Evolutionary conservation across 1,284 basidiomycete genomes (phyloP).

Genomic region (Boletus austroedulis): DNA sequence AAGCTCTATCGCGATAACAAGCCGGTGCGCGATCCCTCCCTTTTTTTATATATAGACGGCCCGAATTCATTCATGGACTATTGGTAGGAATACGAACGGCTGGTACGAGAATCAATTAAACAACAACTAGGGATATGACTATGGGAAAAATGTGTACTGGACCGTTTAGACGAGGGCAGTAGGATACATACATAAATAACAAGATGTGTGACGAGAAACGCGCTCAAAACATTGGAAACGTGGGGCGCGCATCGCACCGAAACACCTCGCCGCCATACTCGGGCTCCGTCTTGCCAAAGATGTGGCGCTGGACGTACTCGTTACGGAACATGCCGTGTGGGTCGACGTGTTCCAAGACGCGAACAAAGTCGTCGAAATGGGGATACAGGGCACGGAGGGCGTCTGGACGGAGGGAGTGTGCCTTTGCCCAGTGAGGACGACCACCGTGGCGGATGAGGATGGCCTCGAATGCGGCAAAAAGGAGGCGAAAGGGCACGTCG

Average conservation of each 20-base stretch:
- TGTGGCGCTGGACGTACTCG: conserved; percentile 74
- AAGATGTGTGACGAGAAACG: not conserved
- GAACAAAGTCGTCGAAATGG: conserved; percentile 77
- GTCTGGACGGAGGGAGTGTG: conserved; percentile 74
- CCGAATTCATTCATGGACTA: not conserved
- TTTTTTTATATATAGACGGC: too few relatives aligned
- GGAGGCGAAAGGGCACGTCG: conserved; percentile 80
- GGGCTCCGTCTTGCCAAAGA: conserved; percentile 52
- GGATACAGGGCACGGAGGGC: conserved; percentile 75
- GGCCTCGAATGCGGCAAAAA: conserved; percentile 80
- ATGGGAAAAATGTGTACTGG: conserved; percentile 11
- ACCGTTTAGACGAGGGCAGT: not conserved
- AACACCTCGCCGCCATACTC: conserved; percentile 53
- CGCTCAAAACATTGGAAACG: not conserved
- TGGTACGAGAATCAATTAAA: conserved; percentile 65
- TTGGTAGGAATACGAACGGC: conserved; percentile 64
- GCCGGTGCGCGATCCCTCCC: conserved; percentile 37
- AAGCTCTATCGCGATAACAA: conserved; percentile 91
- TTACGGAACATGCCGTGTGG: conserved; percentile 80
- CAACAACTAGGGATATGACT: conserved; percentile 67
- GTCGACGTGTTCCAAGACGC: conserved; percentile 72
- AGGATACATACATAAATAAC: not conserved
- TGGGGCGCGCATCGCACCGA: conserved; percentile 38
- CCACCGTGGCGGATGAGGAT: conserved; percentile 76
- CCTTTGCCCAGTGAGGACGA: conserved; percentile 97